Base-by-base conservation (phyloP, 2,329 filamentous ascomycete genomes). In the Fusarium vanettenii region DNA sequence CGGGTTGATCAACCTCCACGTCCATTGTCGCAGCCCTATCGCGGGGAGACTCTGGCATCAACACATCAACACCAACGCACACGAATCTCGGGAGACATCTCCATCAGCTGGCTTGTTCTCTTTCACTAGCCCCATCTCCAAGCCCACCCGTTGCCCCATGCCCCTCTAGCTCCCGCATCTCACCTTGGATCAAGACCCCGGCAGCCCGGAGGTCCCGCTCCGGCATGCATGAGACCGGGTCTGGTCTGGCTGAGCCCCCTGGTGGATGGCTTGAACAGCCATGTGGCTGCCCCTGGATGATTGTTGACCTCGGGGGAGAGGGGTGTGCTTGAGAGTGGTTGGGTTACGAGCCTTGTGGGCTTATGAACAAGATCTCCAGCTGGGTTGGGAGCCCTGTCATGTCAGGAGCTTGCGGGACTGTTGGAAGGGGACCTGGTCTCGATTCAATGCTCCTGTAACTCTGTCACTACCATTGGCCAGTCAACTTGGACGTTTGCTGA, bases 281-380 rank as follows among this genome's bases (percentile, higher is more conserved):
- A 63, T 64, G 61, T 33, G 37, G 66, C 64, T 59, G 63, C 29
- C 52, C 68, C 45, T 66, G 27, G 20, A 27, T 14, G 11, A 59
- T 61, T 29, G 16, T 18, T 14, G 37, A 66, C 64, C 22, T 33
- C 4, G 43, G 43, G 59, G 45, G 16, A 31, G 33, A 27, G 52
- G 31, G 33, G 45, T n/a, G 48, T 35, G 20, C 39, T 39, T 57
- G 68, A 64, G 60, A 69, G 52, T 74, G 27, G 52, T 50, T n/a
- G 33, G 60, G 69, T 66, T 56, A 27, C 43, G 60, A 62, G 69
- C 43, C 45, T 45, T 70, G 65, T 72, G 48, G 72, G 16, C 33
- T 62, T 66, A 22, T 31, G 10, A 25, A 16, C n/a, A 41, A 56
- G 64, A 67, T 67, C 60, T 64, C 14, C 33, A 41, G 48, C 35